A percentile compares a stretch with the other conserved stretches of the same genome.
phyloP scores from a whole-genome alignment of 352 stramenopile genomes.

The Phytophthora quininea region DNA sequence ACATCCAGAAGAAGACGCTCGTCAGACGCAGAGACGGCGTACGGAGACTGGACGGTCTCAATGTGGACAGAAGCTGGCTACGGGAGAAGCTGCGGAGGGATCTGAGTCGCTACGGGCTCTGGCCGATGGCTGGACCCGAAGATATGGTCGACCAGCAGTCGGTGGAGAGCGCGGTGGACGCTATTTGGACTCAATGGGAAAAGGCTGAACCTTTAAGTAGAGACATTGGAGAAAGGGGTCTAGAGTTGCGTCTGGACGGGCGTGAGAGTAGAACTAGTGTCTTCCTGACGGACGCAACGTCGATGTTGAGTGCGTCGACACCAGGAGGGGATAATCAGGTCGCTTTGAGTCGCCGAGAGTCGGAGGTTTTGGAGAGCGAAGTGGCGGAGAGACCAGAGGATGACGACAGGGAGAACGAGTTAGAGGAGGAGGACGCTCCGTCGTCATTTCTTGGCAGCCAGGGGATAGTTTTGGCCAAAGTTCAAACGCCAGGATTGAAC shows the following conservation, averaged over 20 bases:
- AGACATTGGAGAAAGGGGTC: slow-evolving; percentile 3
- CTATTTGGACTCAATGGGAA: slow-evolving; percentile 68
- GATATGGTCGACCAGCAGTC: slow-evolving; percentile 32
- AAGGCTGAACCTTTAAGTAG: slow-evolving; percentile 3
- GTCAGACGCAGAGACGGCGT: slow-evolving; percentile 34
- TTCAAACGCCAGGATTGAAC: slow-evolving; percentile 51
- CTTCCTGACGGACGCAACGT: slow-evolving; percentile 39
- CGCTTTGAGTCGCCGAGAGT: slow-evolving; percentile 1
- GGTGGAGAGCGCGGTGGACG: slow-evolving; percentile 53
- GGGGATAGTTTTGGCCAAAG: slow-evolving; percentile 8
- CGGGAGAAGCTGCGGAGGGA: slow-evolving; percentile 65
- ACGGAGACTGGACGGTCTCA: slow-evolving; percentile 38
- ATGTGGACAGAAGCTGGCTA: slow-evolving; percentile 29
- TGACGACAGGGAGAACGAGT: slow-evolving; percentile 13
- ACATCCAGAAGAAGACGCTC: slow-evolving; percentile 16
- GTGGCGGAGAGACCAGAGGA: slow-evolving; percentile 19
- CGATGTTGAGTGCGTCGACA: slow-evolving; percentile 9
- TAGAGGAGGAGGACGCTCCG: slow-evolving; percentile 26
- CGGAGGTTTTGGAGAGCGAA: slow-evolving; percentile 5
- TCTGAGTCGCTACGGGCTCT: slow-evolving; percentile 60
- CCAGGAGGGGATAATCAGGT: background rate
- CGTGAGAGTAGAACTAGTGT: slow-evolving; percentile 15
- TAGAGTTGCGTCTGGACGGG: slow-evolving; percentile 8
- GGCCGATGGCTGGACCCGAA: slow-evolving; percentile 35
- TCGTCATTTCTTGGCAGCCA: slow-evolving; percentile 11